Base-by-base conservation (phyloP, 2,329 filamentous ascomycete species). In the Lasiodiplodia gonubiensis region DNA sequence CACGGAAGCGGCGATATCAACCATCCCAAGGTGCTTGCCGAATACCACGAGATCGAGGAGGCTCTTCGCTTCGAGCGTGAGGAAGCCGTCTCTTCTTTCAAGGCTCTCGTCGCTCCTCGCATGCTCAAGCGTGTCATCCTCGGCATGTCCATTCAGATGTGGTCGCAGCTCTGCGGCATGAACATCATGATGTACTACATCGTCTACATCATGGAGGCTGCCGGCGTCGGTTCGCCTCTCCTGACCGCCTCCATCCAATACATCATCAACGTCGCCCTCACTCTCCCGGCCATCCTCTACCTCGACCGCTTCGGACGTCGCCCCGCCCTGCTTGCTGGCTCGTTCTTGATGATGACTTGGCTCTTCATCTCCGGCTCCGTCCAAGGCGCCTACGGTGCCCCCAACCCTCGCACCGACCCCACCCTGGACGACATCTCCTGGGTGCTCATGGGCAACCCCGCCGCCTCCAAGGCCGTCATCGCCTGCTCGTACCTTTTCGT, bases 401-500 rank as follows among this genome's bases (percentile, higher is more conserved):
- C 66, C 16, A 68, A 70, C 52, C 66, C 72, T 18, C 68, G 69
- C 67, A 55, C 39, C 66, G 69, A 71, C 53, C 68, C 70, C n/a
- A 53, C 6, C n/a, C 49, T 52, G 21, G 46, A 64, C 60, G 66
- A 66, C 61, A 82, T 86, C 23, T 84, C 82, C 35, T 88, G 85
- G 85, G 77, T 86, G 37, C 79, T 88, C n/a, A 18, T 18, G 23
- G 71, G 79, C 51, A 72, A 82, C 68, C 75, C 80, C 0, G 5
- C n/a, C 6, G 85, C 85, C 1, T 86, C 86, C 1, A 84, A 83
- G 53, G 88, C 83, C 18, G 83, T 90, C 39, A 84, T 85, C 35
- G 85, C 86, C 25, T 86, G 83, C 76, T 87, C 86, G 2, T 89
- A 89, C 71, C 82, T 89, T 10, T 89, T 89, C 70, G 87, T 89